Percentiles rank a stretch among this genome's conserved stretches.
These are phyloP conservation scores for Trichoderma hamatum DNA, from an alignment of 2,329 filamentous ascomycete species.

Conservation along the genomic window DNA sequence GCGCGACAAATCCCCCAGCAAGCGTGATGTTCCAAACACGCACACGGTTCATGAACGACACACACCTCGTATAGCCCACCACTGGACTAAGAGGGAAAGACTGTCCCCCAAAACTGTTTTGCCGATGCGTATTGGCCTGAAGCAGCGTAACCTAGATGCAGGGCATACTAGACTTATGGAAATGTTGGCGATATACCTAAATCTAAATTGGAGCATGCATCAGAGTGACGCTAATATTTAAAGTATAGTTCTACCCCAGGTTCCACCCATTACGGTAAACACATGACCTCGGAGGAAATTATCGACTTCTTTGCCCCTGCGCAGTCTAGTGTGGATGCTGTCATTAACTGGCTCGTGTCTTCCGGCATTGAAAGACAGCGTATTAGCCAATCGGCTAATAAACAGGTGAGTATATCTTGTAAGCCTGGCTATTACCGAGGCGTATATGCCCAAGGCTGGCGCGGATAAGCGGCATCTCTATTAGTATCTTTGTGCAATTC, in stretches of 20 bases:
- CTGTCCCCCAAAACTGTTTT: constrained; percentile 35
- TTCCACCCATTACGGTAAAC: constrained; percentile 12
- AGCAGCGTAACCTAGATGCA: constrained; percentile 29
- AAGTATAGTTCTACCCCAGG: neutral
- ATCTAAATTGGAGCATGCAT: neutral
- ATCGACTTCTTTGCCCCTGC: constrained; percentile 34
- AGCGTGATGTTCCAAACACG: constrained; percentile 7
- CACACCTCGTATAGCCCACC: neutral
- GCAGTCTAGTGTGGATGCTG: constrained; percentile 50
- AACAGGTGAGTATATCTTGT: constrained; percentile 28
- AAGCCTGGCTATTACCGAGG: neutral
- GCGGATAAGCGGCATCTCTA: neutral
- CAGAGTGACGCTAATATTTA: neutral
- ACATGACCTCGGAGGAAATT: constrained; percentile 19
- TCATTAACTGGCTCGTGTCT: constrained; percentile 55
- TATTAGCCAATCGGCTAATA: constrained; percentile 53
- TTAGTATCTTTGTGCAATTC: neutral
- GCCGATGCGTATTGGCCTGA: constrained; percentile 46
- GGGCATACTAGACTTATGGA: constrained; percentile 14
- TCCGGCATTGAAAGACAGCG: constrained; percentile 53
- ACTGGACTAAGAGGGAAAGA: constrained; percentile 24
- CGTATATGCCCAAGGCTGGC: neutral
- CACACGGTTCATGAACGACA: constrained; percentile 8
- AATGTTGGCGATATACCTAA: neutral
- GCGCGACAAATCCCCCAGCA: neutral